These are phyloP conservation scores for Linnemannia hyalina DNA, from an alignment of 192 early-diverging fungal species.

Conservation along the genomic window DNA sequence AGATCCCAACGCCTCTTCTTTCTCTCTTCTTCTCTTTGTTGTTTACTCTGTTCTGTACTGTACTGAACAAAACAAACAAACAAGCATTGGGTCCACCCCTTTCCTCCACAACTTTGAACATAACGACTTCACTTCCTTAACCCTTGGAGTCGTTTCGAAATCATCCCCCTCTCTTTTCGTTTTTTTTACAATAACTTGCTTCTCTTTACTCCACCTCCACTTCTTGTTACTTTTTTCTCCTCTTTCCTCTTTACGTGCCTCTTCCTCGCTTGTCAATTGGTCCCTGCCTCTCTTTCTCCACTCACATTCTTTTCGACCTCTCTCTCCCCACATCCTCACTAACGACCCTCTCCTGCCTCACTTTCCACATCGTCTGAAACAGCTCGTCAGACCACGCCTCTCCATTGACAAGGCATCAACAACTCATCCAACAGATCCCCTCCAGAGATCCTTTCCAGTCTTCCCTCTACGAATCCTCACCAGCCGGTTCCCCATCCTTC, in stretches of 20 bases:
- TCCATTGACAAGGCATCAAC: constrained; percentile 21
- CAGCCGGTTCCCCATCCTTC: neutral
- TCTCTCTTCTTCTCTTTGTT: neutral
- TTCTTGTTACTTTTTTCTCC: neutral
- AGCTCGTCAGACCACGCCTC: neutral
- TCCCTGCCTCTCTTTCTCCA: neutral
- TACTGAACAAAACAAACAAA: no score
- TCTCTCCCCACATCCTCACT: neutral
- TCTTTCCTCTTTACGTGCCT: neutral
- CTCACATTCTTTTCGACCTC: neutral
- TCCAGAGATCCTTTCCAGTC: constrained; percentile 15
- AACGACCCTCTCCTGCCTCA: neutral
- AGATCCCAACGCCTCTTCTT: neutral
- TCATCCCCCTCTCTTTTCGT: neutral
- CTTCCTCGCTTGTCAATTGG: neutral
- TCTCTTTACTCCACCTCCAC: neutral
- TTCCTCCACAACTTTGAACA: neutral
- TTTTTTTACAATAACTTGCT: neutral
- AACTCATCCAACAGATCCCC: constrained; percentile 6
- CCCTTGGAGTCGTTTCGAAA: neutral
- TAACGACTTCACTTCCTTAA: no score
- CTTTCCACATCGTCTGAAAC: neutral
- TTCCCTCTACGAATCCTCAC: neutral
- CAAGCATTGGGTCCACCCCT: neutral
- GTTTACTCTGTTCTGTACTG: no score